Base-by-base conservation (phyloP, 2,329 filamentous ascomycete genomes). In the Epichloe sp. region DNA sequence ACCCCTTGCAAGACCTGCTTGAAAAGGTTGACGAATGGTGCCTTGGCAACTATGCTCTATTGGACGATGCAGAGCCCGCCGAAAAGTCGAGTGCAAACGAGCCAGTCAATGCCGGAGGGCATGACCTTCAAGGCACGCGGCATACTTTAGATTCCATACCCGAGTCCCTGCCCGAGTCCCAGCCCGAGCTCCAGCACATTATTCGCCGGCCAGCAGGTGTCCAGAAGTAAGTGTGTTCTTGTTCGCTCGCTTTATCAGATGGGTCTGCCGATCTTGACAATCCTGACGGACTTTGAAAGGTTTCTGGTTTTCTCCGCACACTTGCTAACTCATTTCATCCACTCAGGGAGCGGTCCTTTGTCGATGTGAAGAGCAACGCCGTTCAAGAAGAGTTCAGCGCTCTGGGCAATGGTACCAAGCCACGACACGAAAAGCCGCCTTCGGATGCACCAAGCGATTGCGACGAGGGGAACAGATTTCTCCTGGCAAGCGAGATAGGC, bases 1-100 rank as follows among this genome's bases (percentile, higher is more conserved):
- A 57, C 41, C 54, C 58, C 1, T 37, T 60, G 14, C 41, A 52
- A 15, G 4, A 47, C 10, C 47, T 65, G 23, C 45, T 63, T 4
- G 17, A 51, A 0, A 37, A 55, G 8, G 50, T 65, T 17, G 34
- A 48, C 17, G 5, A 26, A 1, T 63, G 58, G 54, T 54, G 64
- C 6, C 10, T 47, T 4, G 40, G 37, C n/a, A 53, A 56, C 19
- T 60, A 60, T 45, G 37, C 52, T 1, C 19, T 37, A 3, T 38
- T 58, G 45, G 26, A 41, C 15, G 46, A 40, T n/a, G 36, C 42
- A 31, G 41, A 49, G 26, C n/a, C 12, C 7, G 15, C 17, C 15
- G 10, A 19, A 17, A 15, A 19, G 5, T 19, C 44, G 34, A n/a
- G 19, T 10, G 31, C 19, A 8, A 21, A 48, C 14, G 35, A 34